Evolutionary conservation across 768 basidiomycete species (phyloP), one percentile per base, ranked within the genome.

Genomic region (Serendipita sp.): DNA sequence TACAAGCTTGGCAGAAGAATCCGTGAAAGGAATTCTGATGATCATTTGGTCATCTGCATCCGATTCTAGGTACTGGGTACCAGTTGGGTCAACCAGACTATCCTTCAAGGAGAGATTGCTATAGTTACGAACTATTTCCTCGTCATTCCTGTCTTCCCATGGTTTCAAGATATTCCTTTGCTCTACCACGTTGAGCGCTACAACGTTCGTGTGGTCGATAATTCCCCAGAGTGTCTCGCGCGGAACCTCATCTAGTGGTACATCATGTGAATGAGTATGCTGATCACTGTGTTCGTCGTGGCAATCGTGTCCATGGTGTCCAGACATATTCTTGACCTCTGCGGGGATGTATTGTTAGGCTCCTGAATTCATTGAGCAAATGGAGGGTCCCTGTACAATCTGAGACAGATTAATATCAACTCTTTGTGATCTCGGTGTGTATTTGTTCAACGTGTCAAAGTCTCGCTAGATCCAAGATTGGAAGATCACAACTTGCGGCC

Each of bases 11-110:
- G 95, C 88, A 16, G 87, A 58, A 17, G 53, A 84, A 7, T 88
- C 86, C 0, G 86, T 91, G 72, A 96, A 95, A 1, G 93, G 92
- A 28, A 96, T 71, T 56, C 86, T 86, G 60, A 92, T 73, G 66
- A 91, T 90, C 89, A 96, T 72, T 72, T 91, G 87, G 69, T 94
- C 92, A 72, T 95, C 93, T 34, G 87, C 86, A 66, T 96, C 93
- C 17, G 90, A 92, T 72, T 92, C 87, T 64, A 93, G 71, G 65
- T 74, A 88, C 92, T 96, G 66, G 5, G 53, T 9, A 31, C 51
- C 16, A 11, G n/a, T 30, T 16, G 9, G 16, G 31, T 38, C 34
- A 38, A 20, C n/a, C 17, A 42, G 41, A 16, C 31, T 2, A 62
- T 61, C 34, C 34, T 17, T 33, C 3, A 42, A 41, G 3, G 26